These are phyloP conservation scores for Citrus hindsii DNA, from an alignment of 345 rosid genomes.

Conservation along the genomic window DNA sequence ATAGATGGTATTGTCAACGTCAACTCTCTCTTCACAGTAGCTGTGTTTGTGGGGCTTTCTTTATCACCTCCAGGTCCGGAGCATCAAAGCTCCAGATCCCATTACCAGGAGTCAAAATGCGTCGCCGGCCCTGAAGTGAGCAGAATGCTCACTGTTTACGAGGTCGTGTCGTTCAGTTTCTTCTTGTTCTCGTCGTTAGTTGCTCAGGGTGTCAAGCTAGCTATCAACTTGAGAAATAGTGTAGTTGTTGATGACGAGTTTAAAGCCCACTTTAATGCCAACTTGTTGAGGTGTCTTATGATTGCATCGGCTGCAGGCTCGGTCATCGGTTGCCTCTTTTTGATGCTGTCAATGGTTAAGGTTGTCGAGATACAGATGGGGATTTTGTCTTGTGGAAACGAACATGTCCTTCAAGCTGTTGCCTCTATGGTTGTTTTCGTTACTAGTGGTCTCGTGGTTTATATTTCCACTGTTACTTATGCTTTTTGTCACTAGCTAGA, in stretches of 20 bases:
- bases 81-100: slow-evolving; percentile 65
- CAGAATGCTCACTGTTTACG: slow-evolving; percentile 71
- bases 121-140: slow-evolving; percentile 61
- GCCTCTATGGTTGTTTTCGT: slow-evolving; percentile 56
- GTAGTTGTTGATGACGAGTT: slow-evolving; percentile 76
- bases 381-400: slow-evolving; percentile 73
- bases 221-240: slow-evolving; percentile 74
- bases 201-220: slow-evolving; percentile 87
- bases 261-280: slow-evolving; percentile 66
- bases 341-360: slow-evolving; percentile 77
- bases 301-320: slow-evolving; percentile 87
- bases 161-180: slow-evolving; percentile 91
- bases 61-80: slow-evolving; percentile 44
- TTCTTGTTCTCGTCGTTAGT: slow-evolving; percentile 86
- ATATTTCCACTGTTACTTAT: slow-evolving; percentile 73
- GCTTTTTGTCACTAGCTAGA: slow-evolving; percentile 57
- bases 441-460: slow-evolving; percentile 73
- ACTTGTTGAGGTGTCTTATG: slow-evolving; percentile 75
- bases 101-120: slow-evolving; percentile 39
- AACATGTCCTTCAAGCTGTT: slow-evolving; percentile 57
- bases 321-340: slow-evolving; percentile 87
- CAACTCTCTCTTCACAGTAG: slow-evolving; percentile 91
- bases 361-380: slow-evolving; percentile 88
- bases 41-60: slow-evolving; percentile 93
- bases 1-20: slow-evolving; percentile 94